Evolutionary conservation across 371 early-diverging fungal genomes (phyloP), one percentile per base, ranked within the genome.

Genomic region (Syncephalastrum racemosum): DNA sequence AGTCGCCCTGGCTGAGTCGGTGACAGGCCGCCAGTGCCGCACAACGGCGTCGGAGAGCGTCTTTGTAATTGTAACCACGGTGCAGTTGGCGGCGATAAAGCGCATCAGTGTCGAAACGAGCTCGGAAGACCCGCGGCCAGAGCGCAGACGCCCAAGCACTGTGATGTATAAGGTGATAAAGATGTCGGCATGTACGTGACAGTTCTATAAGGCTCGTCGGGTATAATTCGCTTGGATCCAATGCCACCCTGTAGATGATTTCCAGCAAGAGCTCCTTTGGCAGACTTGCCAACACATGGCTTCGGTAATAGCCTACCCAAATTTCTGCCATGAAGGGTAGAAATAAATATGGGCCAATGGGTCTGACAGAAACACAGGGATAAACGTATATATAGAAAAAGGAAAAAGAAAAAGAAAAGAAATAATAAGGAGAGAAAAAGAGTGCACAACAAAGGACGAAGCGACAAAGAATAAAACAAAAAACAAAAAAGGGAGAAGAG

Each of bases 221-320:
- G 49, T 64, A 68, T 23, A 68, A 20, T 25, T 62, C 53, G 22
- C 54, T 23, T 18, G 40, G 27, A 6, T 48, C 25, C 8, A 45
- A 36, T 3, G 75, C 69, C 20, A 69, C 67, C 22, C 50, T 57
- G 36, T 63, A 47, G 14, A 71, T 57, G 41, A 75, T 71, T 39
- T 75, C 65, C 19, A 71, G 46, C 46, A 76, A 46, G 20, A 76
- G 57, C 53, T 76, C 77, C 57, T 70, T 68, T 20, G 77, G 77
- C 25, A 76, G 51, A 12, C 36, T 31, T 12, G 60, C 48, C 41
- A 73, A 53, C 42, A 76, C 51, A 43, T 39, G 65, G 15, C 52
- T 50, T 25, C 22, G 39, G 19, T 41, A 36, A 40, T 58, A 31
- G 10, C 36, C 36, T 31, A 31, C 36, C 36, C 40, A 46, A 23